Base-by-base conservation (phyloP, 140 eudicot genomes). In the Stevia rebaudiana region DNA sequence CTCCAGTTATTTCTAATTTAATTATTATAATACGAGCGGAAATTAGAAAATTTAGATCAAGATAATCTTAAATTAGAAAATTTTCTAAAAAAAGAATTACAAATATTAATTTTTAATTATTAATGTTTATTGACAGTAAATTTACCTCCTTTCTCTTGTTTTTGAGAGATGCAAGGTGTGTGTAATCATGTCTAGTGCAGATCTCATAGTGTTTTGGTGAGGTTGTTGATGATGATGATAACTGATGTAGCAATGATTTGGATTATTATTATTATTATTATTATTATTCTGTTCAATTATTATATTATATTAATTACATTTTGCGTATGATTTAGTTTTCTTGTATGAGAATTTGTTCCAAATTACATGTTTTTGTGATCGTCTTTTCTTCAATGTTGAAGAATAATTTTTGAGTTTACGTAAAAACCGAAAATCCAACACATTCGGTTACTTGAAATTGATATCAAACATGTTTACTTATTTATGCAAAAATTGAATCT, bases 171-270 rank as follows among this genome's bases (percentile, higher is more conserved):
- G 72, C 66, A 42, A 63, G 33, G 49, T 25, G 69, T 55, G 28
- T 63, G 60, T 72, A 63, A 72, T 63, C 77, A 64, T 63, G 67
- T 65, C 15, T 47, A 56, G 57, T 49, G 79, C 62, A 50, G 65
- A 68, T 75, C 80, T 75, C 66, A 61, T 55, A 68, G 66, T 53
- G 71, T 75, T 75, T 75, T 75, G 79, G 79, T 60, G 66, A 51
- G n/a, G n/a, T n/a, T 46, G 80, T 68, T 50, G 71, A 74, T 61
- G 77, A 74, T 61, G 40, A 61, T 78, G 80, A 69, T 79, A 50
- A 68, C 83, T 73, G 58, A 73, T 78, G 79, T 74, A 73, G 68
- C 80, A 73, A 73, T 73, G 69, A 76, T 69, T 76, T 63, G 16
- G 60, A 70, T 76, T 46, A 54, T 58, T 71, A 44, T 46, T 63